Evolutionary conservation across 805 yeast genomes (phyloP).

Genomic region (Cyberlindnera americana): DNA sequence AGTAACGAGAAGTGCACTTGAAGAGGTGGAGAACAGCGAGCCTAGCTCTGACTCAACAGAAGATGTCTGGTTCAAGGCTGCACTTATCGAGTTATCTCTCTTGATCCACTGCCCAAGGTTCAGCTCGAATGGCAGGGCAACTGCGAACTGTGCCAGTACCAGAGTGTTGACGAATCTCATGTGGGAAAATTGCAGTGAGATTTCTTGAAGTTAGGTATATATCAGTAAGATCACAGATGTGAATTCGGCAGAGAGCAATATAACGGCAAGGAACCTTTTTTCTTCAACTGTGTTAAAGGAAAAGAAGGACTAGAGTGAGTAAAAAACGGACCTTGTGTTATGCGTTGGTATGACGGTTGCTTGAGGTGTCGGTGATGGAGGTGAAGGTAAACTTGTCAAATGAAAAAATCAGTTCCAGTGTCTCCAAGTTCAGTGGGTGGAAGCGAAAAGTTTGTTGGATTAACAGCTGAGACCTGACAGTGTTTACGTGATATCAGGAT

Average conservation of each 20-base stretch:
- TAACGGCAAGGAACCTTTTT: constrained; percentile 4
- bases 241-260: background rate
- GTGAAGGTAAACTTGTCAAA: no score
- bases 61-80: background rate
- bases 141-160: constrained; percentile 13
- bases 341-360: no score
- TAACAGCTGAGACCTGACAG: no score
- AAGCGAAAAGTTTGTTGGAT: no score
- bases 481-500: no score
- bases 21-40: background rate
- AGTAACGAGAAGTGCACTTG: background rate
- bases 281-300: constrained; percentile 4
- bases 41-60: background rate
- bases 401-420: no score
- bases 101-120: constrained; percentile 10
- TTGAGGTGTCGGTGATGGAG: no score
- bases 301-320: constrained; percentile 17
- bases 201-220: no score
- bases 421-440: no score
- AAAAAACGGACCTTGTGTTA: no score
- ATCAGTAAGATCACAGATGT: no score
- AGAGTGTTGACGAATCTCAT: constrained; percentile 16
- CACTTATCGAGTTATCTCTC: constrained; percentile 1
- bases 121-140: constrained; percentile 16
- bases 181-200: no score